These are phyloP conservation scores for Trichophyton simii DNA, from an alignment of 2,329 filamentous ascomycete species.

Conservation along the genomic window DNA sequence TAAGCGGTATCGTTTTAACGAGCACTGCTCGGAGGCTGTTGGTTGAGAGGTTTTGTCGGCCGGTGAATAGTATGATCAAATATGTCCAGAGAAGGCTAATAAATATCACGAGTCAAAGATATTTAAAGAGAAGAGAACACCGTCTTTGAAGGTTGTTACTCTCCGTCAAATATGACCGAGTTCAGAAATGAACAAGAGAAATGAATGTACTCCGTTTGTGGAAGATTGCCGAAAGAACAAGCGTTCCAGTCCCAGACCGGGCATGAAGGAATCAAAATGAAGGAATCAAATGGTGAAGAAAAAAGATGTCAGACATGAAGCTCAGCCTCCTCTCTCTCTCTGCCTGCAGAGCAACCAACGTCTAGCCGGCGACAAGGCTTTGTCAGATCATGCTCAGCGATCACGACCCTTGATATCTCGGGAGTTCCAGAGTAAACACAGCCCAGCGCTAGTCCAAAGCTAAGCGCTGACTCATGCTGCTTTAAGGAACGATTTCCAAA, in stretches of 20 bases:
- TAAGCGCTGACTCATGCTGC: not conserved
- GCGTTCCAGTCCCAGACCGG: not conserved
- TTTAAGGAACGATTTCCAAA: not conserved
- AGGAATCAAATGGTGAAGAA: not conserved
- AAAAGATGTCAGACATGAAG: not conserved
- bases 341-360: not conserved
- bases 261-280: not conserved
- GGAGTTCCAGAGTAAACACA: not conserved
- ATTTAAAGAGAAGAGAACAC: not conserved
- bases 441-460: not conserved
- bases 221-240: not conserved
- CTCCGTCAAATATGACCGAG: not conserved
- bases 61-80: not conserved
- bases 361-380: not conserved
- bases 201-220: not conserved
- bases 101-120: not conserved
- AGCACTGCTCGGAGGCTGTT: not conserved
- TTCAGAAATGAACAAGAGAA: not conserved
- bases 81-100: not conserved
- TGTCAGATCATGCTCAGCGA: not conserved
- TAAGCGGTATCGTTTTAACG: not conserved
- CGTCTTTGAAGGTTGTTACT: not conserved
- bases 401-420: not conserved
- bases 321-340: constrained; percentile 1
- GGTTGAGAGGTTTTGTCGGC: not conserved